phyloP scores from a whole-genome alignment of 805 yeast species.

The Candida yuanshanica region DNA sequence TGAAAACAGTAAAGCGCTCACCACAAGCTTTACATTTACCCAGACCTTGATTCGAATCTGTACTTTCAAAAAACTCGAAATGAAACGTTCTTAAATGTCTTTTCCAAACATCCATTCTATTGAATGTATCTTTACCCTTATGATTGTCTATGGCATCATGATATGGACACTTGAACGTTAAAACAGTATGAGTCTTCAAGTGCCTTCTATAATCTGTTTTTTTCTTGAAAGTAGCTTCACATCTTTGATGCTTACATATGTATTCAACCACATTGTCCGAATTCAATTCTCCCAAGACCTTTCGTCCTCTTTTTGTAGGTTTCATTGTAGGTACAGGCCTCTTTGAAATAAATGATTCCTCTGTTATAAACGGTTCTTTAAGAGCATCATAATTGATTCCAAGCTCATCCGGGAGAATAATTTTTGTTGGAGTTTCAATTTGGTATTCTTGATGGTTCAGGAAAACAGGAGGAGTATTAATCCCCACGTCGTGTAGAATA shows the following conservation, averaged over 20 bases:
- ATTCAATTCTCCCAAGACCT: background rate
- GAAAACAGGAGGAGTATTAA: no score
- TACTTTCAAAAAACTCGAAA: constrained; percentile 25
- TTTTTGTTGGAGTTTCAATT: background rate
- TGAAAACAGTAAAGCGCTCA: constrained; percentile 46
- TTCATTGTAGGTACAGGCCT: no score
- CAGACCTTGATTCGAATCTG: constrained; percentile 32
- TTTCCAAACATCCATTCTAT: constrained; percentile 67
- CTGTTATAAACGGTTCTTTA: no score
- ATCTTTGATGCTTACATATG: background rate
- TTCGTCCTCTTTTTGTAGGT: background rate
- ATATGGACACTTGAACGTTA: constrained; percentile 9
- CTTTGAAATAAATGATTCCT: no score
- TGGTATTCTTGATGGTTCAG: background rate
- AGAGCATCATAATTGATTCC: background rate
- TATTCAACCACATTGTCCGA: background rate
- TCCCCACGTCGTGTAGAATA: no score
- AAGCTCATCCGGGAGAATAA: background rate
- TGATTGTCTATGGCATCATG: constrained; percentile 40
- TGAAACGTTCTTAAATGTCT: constrained; percentile 69
- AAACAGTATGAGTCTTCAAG: constrained; percentile 4
- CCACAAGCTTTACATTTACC: constrained; percentile 70
- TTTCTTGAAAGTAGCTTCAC: background rate
- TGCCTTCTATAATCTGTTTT: constrained; percentile 8
- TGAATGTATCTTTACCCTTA: constrained; percentile 70